Evolutionary conservation across 2,329 filamentous ascomycete genomes (phyloP).

Genomic region (Chrysosphaeria jannelii): DNA sequence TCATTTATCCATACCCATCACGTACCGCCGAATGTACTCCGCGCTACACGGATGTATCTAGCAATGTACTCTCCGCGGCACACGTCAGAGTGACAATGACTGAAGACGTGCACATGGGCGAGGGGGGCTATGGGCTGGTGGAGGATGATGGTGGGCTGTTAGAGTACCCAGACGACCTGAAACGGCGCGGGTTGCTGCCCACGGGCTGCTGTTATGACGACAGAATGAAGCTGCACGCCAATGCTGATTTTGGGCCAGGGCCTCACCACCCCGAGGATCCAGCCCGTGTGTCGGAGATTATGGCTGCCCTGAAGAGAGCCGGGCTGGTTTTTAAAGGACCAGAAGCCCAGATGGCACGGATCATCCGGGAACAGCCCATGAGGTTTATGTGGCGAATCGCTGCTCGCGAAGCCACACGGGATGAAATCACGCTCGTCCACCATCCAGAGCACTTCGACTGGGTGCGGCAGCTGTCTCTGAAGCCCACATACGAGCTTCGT

Average conservation of each 20-base stretch:
- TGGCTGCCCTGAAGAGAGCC: constrained; percentile 56
- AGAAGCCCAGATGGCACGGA: constrained; percentile 19
- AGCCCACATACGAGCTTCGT: constrained; percentile 33
- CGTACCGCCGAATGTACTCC: too few relatives aligned
- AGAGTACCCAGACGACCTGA: constrained; percentile 9
- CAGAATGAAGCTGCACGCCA: constrained; percentile 85
- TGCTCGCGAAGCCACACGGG: constrained; percentile 43
- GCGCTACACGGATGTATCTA: too few relatives aligned
- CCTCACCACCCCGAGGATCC: constrained; percentile 89
- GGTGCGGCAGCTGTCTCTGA: constrained; percentile 27
- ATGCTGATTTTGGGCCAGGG: constrained; percentile 40
- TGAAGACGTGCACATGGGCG: too few relatives aligned
- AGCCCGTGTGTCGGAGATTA: constrained; percentile 72
- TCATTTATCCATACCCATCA: too few relatives aligned
- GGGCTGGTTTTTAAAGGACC: constrained; percentile 41
- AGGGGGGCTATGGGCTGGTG: constrained; percentile 5
- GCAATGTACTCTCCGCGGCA: too few relatives aligned
- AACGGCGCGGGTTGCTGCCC: constrained; percentile 21
- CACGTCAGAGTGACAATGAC: too few relatives aligned
- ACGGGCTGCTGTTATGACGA: constrained; percentile 75
- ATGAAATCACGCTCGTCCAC: constrained; percentile 61
- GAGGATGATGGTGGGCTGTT: too few relatives aligned
- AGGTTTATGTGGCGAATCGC: constrained; percentile 47
- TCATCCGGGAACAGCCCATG: constrained; percentile 22
- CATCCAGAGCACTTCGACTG: constrained; percentile 48